These are phyloP conservation scores for Lunularia cruciata DNA, from an alignment of 225 moss, liverwort and hornwort species.

Conservation along the genomic window DNA sequence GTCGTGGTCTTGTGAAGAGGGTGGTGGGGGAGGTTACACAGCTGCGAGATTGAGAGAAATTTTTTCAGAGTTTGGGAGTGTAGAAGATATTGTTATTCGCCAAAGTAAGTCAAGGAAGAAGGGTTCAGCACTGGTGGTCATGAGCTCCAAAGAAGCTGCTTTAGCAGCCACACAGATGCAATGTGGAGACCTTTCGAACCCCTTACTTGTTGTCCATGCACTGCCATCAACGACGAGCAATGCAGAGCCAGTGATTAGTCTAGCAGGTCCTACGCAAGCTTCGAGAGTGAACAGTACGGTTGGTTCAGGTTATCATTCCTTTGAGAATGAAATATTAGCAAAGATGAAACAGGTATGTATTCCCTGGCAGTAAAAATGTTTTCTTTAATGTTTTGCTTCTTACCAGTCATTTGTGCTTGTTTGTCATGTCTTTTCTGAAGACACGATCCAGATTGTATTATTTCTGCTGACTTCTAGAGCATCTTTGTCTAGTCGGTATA, in stretches of 20 bases:
- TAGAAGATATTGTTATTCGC: slow-evolving; percentile 73
- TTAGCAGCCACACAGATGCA: slow-evolving; percentile 50
- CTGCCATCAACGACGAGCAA: background rate
- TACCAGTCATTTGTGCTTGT: background rate
- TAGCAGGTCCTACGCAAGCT: slow-evolving; percentile 1
- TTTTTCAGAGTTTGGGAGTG: slow-evolving; percentile 63
- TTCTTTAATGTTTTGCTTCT: background rate
- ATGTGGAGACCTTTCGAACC: slow-evolving; percentile 76
- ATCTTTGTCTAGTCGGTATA: background rate
- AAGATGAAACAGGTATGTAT: slow-evolving; percentile 53
- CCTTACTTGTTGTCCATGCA: slow-evolving; percentile 62
- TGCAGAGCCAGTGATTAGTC: slow-evolving; percentile 16
- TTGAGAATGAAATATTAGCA: slow-evolving; percentile 42
- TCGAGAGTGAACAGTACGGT: slow-evolving; percentile 17
- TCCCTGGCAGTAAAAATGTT: too few relatives aligned
- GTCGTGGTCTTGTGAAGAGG: slow-evolving; percentile 69
- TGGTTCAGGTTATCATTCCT: slow-evolving; percentile 44
- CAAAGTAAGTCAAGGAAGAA: slow-evolving; percentile 66
- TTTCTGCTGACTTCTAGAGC: too few relatives aligned
- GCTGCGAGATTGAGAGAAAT: slow-evolving; percentile 53
- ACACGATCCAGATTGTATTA: background rate
- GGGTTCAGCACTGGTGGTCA: slow-evolving; percentile 76
- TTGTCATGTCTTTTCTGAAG: background rate
- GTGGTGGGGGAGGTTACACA: slow-evolving; percentile 77
- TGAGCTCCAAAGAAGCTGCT: slow-evolving; percentile 72